A percentile compares a stretch with the other conserved stretches of the same genome.
Evolutionary conservation across 2,329 filamentous ascomycete genomes (phyloP).

Genomic region (Colletotrichum filicis): DNA sequence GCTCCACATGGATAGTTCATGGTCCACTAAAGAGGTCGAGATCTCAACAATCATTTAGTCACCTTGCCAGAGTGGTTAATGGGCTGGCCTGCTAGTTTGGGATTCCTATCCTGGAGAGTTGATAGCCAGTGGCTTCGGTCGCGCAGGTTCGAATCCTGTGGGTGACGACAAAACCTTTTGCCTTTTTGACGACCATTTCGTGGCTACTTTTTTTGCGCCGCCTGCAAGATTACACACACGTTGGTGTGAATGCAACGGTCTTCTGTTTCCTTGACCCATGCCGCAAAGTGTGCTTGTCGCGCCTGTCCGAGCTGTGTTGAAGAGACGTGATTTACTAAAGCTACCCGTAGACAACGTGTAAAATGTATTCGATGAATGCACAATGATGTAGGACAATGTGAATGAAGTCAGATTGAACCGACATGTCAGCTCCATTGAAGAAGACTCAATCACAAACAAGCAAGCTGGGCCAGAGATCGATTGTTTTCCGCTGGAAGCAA

Average conservation of each 20-base stretch:
- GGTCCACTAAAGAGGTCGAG: rapidly evolving
- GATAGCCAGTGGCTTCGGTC: slow-evolving; percentile 34
- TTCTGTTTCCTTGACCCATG: neutral
- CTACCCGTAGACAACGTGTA: neutral
- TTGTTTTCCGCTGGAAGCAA: neutral
- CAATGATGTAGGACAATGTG: neutral
- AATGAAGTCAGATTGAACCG: neutral
- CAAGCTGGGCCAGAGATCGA: no score
- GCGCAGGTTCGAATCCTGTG: slow-evolving; percentile 36
- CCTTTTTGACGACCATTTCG: no score
- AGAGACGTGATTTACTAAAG: neutral
- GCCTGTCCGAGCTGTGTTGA: neutral
- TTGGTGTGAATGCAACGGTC: neutral
- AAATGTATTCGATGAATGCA: neutral
- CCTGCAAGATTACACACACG: no score
- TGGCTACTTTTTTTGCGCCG: no score
- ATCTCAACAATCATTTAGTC: neutral
- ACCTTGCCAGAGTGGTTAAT: slow-evolving; percentile 36
- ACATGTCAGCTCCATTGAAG: neutral
- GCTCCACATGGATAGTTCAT: neutral
- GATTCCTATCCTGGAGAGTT: neutral
- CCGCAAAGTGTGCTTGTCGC: neutral
- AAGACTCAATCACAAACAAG: neutral
- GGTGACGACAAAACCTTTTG: slow-evolving; percentile 7
- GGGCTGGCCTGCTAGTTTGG: slow-evolving; percentile 32